Evolutionary conservation across 2,329 filamentous ascomycete genomes (phyloP).

Genomic region (Orbilia blumenaviensis): DNA sequence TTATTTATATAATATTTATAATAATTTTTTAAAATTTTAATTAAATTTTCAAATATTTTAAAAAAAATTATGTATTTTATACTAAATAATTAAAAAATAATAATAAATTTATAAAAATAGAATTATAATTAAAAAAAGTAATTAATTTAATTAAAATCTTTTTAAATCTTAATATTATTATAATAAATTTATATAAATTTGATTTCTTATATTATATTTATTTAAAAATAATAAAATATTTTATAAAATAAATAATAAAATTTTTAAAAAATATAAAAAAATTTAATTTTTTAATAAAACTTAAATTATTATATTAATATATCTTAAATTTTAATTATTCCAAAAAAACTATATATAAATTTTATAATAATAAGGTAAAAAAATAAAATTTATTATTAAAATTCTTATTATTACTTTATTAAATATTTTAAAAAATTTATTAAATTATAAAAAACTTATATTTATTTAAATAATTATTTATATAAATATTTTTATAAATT

Average conservation of each 20-base stretch:
- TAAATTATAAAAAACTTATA: not conserved
- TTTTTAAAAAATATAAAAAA: not conserved
- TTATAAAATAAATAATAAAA: not conserved
- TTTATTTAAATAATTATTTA: not conserved
- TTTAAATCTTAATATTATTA: not conserved
- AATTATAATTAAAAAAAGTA: not conserved
- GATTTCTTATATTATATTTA: not conserved
- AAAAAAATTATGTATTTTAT: not conserved
- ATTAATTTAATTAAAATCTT: not conserved
- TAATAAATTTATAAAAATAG: not conserved
- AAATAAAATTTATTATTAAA: no score
- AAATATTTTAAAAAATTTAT: not conserved
- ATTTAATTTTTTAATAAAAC: not conserved
- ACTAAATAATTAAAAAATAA: not conserved
- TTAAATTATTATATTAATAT: not conserved
- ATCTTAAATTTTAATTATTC: not conserved
- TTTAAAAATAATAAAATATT: not conserved
- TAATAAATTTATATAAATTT: not conserved
- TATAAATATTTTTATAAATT: not conserved
- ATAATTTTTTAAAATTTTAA: no score
- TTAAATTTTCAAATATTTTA: not conserved
- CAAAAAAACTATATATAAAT: not conserved
- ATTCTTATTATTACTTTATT: no score
- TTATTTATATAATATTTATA: no score
- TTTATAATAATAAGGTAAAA: no score